A percentile compares a stretch with the other conserved stretches of the same genome.
These are phyloP conservation scores for Avena insularis DNA, from an alignment of 176 grass and related monocot species.

Conservation along the genomic window DNA sequence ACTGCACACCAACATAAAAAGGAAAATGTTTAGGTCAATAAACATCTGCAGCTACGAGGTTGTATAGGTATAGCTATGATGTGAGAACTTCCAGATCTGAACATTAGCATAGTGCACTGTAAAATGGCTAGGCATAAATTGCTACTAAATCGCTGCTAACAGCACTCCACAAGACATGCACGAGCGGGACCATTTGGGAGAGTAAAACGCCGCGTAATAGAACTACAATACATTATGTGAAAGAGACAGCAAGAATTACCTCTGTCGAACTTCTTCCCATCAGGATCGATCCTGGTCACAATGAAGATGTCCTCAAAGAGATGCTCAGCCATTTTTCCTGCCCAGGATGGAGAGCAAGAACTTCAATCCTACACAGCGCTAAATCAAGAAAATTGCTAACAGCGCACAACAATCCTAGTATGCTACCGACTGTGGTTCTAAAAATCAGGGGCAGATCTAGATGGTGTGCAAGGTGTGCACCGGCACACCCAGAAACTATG, in stretches of 20 bases:
- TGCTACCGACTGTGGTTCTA: too few species aligned
- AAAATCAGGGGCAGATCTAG: too few species aligned
- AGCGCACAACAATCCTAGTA: too few species aligned
- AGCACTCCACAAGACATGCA: background rate
- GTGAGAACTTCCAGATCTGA: background rate
- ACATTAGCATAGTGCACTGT: background rate
- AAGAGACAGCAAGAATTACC: conserved; percentile 12
- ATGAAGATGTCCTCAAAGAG: conserved; percentile 66
- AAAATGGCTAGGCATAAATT: background rate
- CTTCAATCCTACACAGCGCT: background rate
- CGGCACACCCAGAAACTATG: too few species aligned
- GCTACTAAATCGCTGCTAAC: background rate
- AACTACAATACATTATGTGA: background rate
- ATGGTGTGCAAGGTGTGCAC: too few species aligned
- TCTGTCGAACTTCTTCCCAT: conserved; percentile 84
- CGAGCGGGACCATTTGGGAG: background rate
- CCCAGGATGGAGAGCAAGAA: background rate
- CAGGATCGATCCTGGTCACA: conserved; percentile 52
- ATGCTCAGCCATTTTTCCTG: conserved; percentile 52
- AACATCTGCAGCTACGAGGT: background rate
- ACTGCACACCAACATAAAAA: background rate
- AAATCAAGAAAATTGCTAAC: too few species aligned
- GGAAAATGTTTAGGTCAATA: background rate
- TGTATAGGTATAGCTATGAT: background rate
- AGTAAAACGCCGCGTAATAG: background rate